Evolutionary conservation across 108 stramenopile species (phyloP).

Genomic region (Cyclostephanos tholiformis): DNA sequence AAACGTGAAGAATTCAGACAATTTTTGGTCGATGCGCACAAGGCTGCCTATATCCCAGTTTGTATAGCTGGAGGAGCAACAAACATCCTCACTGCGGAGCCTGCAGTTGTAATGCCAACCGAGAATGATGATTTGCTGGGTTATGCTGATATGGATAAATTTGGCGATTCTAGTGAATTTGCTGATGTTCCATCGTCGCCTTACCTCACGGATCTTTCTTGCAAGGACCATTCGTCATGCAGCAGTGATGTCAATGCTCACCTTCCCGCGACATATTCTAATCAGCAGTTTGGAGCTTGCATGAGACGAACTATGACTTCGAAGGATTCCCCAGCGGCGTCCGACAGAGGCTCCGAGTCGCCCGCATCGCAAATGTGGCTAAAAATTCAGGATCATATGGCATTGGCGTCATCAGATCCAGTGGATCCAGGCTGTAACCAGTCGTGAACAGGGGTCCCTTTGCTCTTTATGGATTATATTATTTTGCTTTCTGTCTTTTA

Average conservation of each 20-base stretch:
- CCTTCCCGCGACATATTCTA: slow-evolving; percentile 4
- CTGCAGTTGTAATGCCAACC: slow-evolving; percentile 68
- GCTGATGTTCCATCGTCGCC: slow-evolving; percentile 14
- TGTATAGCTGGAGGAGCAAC: slow-evolving; percentile 77
- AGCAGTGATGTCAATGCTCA: slow-evolving; percentile 2
- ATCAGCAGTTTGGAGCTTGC: slow-evolving; percentile 27
- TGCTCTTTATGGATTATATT: background rate
- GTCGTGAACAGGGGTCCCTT: background rate
- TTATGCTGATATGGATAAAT: slow-evolving; percentile 30
- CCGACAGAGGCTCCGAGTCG: background rate
- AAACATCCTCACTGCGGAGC: slow-evolving; percentile 73
- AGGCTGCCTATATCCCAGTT: slow-evolving; percentile 88
- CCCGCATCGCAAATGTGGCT: slow-evolving; percentile 7
- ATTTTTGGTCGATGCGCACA: slow-evolving; percentile 88
- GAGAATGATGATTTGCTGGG: slow-evolving; percentile 58
- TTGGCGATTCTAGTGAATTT: background rate
- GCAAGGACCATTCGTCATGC: background rate
- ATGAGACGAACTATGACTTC: slow-evolving; percentile 36
- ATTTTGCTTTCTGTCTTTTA: background rate
- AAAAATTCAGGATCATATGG: slow-evolving; percentile 16
- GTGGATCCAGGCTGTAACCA: slow-evolving; percentile 10
- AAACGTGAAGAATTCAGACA: slow-evolving; percentile 78
- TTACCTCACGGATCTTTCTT: slow-evolving; percentile 20
- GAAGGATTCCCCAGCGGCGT: background rate
- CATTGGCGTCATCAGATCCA: background rate